Evolutionary conservation across 2,329 filamentous ascomycete genomes (phyloP), one percentile per base, ranked within the genome.

Genomic region (Pseudogymnoascus pannorum): DNA sequence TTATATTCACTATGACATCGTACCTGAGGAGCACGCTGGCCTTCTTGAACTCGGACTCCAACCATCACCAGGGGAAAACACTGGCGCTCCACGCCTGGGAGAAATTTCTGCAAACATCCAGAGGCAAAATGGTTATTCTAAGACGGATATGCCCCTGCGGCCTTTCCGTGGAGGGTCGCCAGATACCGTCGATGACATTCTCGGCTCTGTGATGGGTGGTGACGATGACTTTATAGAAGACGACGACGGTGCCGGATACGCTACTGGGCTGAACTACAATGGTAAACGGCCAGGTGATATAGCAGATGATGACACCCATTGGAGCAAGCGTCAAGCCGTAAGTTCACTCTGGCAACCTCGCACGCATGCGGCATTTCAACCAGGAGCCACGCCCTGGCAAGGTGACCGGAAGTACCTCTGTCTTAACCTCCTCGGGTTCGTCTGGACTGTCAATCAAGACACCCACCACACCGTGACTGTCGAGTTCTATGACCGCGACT

Each of bases 371-470:
- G 77, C 93, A 1, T 96, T 99, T 72, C 95, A 99, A 72, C 91
- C 93, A 0, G 93, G 94, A 1, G 92, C 92, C 60, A 99, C 94
- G 0, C 93, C 93, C 0, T 99, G 94, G 95, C 86, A 91, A 64
- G 94, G 94, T 1, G 94, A 96, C 73, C 83, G 94, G 65, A 91
- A 93, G 71, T 96, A 99, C 71, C 81, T 99, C 0, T 96, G 91
- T 70, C 82, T 97, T 40, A 97, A 97, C 71, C 78, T 99, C 63
- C 90, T 92, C 60, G 94, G 95, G 0, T 94, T 95, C 70, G 90
- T 97, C 7, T 99, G 94, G 91, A 97, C 93, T 0, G 91, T 99
- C 16, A 90, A 96, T 68, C 94, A 99, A 74, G 92, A 97, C 70
- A 89, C 88, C 0, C 88, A 93, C 68, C 86, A 97, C 72, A 99